Conservation (phyloP, 305 asterid species). For the Galium porrigens region DNA sequence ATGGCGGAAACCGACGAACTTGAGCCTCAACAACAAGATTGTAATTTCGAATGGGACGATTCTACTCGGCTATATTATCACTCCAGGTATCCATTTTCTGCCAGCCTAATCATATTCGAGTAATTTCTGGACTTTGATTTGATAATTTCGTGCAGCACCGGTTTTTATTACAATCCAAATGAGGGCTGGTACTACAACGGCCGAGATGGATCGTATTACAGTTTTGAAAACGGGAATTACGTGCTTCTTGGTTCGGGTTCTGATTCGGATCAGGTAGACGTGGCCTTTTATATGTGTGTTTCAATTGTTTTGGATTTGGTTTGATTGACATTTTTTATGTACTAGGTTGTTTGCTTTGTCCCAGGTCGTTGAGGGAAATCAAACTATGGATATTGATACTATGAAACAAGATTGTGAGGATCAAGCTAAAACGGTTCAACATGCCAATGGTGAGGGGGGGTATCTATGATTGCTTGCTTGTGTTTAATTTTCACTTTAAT, state of each 20-base stretch:
- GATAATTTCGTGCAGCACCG: constrained; percentile 47
- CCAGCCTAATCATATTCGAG: constrained; percentile 3
- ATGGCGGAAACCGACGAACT: constrained; percentile 17
- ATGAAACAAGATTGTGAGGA: constrained; percentile 6
- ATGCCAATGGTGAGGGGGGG: constrained; percentile 6
- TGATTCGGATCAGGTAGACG: constrained; percentile 34
- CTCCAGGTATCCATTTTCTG: constrained; percentile 35
- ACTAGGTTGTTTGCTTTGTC: neutral
- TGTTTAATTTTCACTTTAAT: neutral
- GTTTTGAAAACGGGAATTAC: constrained; percentile 71
- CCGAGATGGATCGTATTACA: constrained; percentile 67
- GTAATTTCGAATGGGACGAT: constrained; percentile 63
- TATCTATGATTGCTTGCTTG: neutral
- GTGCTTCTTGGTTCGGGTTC: constrained; percentile 28
- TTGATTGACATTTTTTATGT: neutral
- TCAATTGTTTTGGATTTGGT: constrained; percentile 1
- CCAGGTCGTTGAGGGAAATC: constrained; percentile 15
- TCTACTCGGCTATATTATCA: constrained; percentile 71
- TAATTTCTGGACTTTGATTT: neutral
- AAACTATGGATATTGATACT: neutral
- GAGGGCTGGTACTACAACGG: constrained; percentile 85
- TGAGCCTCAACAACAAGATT: neutral
- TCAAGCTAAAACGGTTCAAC: constrained; percentile 10
- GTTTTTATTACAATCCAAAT: constrained; percentile 71
- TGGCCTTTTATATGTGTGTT: neutral